phyloP scores from a whole-genome alignment of 2,329 filamentous ascomycete genomes.

The Alternaria infectoria region DNA sequence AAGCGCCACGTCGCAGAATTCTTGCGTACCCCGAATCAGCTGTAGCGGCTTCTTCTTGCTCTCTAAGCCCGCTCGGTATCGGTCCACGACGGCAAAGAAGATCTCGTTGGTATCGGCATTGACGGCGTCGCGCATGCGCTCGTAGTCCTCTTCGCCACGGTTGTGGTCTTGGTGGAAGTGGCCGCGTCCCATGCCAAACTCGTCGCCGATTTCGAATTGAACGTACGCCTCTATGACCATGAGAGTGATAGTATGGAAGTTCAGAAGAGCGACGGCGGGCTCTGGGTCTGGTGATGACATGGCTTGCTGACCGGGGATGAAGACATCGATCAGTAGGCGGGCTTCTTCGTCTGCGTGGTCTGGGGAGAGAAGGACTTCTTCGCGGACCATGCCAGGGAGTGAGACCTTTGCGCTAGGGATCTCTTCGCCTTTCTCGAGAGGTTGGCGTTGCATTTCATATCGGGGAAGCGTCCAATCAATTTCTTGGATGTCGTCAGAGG shows the following conservation, averaged over 20 bases:
- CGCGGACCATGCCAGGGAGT: constrained; percentile 46
- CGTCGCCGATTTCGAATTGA: constrained; percentile 35
- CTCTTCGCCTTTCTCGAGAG: constrained; percentile 11
- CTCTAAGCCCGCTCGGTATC: constrained; percentile 37
- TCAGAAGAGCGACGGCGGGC: constrained; percentile 33
- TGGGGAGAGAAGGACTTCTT: constrained; percentile 34
- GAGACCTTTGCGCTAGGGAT: constrained; percentile 39
- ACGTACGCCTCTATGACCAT: constrained; percentile 40
- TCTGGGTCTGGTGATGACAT: constrained; percentile 23
- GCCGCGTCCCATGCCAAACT: constrained; percentile 17
- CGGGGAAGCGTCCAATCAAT: constrained; percentile 28
- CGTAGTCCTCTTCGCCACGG: constrained; percentile 5
- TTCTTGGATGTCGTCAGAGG: neutral
- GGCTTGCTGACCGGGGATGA: constrained; percentile 34
- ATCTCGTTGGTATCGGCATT: constrained; percentile 36
- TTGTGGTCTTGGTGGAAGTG: constrained; percentile 14
- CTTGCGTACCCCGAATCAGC: constrained; percentile 37
- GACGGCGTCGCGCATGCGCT: constrained; percentile 6
- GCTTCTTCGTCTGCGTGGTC: constrained; percentile 35
- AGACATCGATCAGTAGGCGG: constrained; percentile 35
- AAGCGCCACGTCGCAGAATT: constrained; percentile 42
- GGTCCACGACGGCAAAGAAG: constrained; percentile 41
- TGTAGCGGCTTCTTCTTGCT: constrained; percentile 18
- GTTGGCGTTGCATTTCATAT: constrained; percentile 23
- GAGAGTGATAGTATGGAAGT: constrained; percentile 43